Evolutionary conservation across 140 eudicot genomes (phyloP).

Genomic region (Bidens hawaiensis): DNA sequence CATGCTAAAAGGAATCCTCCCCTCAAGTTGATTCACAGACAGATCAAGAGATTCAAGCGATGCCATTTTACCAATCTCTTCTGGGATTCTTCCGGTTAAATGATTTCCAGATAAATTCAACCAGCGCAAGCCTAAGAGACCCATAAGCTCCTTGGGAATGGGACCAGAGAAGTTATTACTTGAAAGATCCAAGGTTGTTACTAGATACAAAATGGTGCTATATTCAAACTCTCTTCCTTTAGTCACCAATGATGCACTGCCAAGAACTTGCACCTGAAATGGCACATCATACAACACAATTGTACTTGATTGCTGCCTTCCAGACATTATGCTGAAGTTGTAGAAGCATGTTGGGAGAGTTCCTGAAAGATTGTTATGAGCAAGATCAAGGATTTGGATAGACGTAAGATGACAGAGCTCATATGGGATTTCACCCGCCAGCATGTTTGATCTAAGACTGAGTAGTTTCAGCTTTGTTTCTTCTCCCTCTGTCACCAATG

Average conservation of each 20-base stretch:
- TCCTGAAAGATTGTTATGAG: constrained; percentile 43
- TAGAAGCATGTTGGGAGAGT: constrained; percentile 37
- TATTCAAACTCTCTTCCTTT: constrained; percentile 33
- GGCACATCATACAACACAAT: constrained; percentile 17
- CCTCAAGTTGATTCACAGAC: constrained; percentile 26
- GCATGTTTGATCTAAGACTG: constrained; percentile 37
- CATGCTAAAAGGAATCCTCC: constrained; percentile 35
- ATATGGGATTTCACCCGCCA: constrained; percentile 28
- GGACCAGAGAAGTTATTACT: constrained; percentile 26
- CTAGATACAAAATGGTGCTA: constrained; percentile 15
- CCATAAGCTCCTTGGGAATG: constrained; percentile 29
- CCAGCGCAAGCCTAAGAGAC: constrained; percentile 27
- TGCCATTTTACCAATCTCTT: constrained; percentile 29
- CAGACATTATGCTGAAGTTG: constrained; percentile 30
- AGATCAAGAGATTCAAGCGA: constrained; percentile 42
- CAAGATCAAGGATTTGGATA: constrained; percentile 46
- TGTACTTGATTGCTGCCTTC: constrained; percentile 16
- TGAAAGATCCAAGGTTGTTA: constrained; percentile 37
- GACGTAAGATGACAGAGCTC: constrained; percentile 35
- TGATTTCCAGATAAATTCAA: constrained; percentile 34
- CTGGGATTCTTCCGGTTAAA: constrained; percentile 29
- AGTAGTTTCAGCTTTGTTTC: constrained; percentile 28
- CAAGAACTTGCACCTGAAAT: constrained; percentile 23
- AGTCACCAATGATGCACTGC: constrained; percentile 30
- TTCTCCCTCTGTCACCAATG: constrained; percentile 23